Percentiles rank a stretch among this genome's conserved stretches.
phyloP scores from a whole-genome alignment of 257 asterid genomes.

The Gardenia jasminoides region DNA sequence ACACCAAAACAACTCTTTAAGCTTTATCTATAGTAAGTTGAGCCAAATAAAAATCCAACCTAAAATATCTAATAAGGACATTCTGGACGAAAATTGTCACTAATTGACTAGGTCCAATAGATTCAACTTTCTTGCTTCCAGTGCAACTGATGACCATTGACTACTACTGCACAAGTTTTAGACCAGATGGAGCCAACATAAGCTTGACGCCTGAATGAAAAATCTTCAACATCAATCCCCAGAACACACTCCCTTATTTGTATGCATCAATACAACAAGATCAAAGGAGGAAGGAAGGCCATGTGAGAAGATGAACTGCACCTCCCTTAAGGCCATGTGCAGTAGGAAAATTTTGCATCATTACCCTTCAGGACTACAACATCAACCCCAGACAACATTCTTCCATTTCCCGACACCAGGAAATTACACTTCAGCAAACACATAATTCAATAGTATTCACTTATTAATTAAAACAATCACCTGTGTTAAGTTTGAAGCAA shows the following conservation, averaged over 20 bases:
- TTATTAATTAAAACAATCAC: slow-evolving; percentile 36
- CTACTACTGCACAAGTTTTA: neutral
- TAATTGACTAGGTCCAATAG: neutral
- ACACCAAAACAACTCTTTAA: too few relatives aligned
- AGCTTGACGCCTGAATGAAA: neutral
- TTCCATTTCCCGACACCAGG: neutral
- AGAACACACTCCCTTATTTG: neutral
- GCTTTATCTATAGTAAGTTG: too few relatives aligned
- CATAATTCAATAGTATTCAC: neutral
- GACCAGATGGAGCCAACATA: neutral
- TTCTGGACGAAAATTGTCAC: neutral
- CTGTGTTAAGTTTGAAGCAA: slow-evolving; percentile 69
- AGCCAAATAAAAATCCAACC: too few relatives aligned
- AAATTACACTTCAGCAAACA: neutral
- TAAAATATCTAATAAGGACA: neutral
- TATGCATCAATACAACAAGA: neutral
- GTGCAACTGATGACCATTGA: neutral
- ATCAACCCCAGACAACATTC: neutral
- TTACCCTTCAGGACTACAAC: neutral
- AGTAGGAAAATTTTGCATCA: neutral
- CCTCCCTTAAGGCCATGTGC: neutral
- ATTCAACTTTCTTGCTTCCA: neutral
- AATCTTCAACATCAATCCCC: neutral
- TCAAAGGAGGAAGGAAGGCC: neutral
- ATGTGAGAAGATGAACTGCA: neutral